These are phyloP conservation scores for Phytophthora boehmeriae DNA, from an alignment of 352 stramenopile genomes.

Conservation along the genomic window DNA sequence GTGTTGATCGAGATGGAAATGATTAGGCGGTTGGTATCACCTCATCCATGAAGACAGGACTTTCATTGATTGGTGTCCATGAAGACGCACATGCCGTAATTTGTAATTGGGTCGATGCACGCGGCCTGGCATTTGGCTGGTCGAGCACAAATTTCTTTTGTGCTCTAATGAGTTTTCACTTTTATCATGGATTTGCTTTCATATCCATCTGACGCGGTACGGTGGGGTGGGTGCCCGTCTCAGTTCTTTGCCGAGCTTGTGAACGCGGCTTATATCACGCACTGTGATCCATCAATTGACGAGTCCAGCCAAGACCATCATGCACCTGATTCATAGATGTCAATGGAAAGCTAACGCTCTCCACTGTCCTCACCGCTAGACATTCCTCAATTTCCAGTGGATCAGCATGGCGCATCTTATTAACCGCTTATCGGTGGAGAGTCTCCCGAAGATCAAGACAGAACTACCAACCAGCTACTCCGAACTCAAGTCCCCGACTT, in stretches of 20 bases:
- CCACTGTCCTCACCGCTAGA: not conserved
- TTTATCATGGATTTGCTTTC: not conserved
- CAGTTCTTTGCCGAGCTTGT: no score
- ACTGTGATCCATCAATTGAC: not conserved
- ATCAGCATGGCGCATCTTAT: constrained; percentile 13
- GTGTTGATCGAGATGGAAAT: no score
- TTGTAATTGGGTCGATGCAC: not conserved
- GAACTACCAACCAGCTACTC: constrained; percentile 22
- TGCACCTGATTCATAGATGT: no score
- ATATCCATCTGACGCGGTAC: not conserved
- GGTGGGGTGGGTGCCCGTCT: no score
- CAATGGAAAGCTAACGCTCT: not conserved
- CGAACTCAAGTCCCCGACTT: constrained; percentile 27
- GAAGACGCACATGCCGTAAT: not conserved
- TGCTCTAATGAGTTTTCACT: not conserved
- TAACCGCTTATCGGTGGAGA: constrained; percentile 31
- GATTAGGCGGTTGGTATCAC: no score
- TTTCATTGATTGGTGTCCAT: no score
- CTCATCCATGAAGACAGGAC: no score
- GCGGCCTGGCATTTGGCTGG: no score
- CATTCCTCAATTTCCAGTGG: constrained; percentile 10
- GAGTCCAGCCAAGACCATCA: not conserved
- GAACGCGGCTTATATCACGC: not conserved
- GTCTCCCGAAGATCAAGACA: constrained; percentile 13
- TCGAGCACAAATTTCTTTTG: no score